phyloP scores from a whole-genome alignment of 2,329 filamentous ascomycete genomes.

The Cladorrhinum sp. region DNA sequence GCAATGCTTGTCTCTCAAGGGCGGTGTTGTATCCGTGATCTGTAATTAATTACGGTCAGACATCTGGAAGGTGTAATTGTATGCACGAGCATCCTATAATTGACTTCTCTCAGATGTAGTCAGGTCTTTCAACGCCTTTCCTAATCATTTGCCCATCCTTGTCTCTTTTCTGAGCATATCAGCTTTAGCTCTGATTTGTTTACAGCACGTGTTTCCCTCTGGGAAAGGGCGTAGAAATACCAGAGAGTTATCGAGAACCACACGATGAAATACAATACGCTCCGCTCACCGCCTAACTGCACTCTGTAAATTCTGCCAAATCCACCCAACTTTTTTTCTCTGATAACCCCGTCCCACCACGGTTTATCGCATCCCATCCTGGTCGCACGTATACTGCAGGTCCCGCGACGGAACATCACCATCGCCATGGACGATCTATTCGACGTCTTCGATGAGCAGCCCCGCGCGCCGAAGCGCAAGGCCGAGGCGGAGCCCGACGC shows the following conservation, averaged over 20 bases:
- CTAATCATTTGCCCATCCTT: too few relatives aligned
- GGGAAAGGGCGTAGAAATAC: too few relatives aligned
- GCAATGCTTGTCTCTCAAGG: slow-evolving; percentile 10
- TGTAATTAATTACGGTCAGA: not conserved
- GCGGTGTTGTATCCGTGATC: not conserved
- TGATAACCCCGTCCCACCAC: not conserved
- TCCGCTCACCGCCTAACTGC: slow-evolving; percentile 5
- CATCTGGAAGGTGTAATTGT: too few relatives aligned
- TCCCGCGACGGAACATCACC: slow-evolving; percentile 17
- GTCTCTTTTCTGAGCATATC: too few relatives aligned
- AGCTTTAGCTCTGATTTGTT: too few relatives aligned
- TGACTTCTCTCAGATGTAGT: too few relatives aligned
- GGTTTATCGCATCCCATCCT: slow-evolving; percentile 1
- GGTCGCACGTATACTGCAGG: not conserved
- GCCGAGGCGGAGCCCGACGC: slow-evolving; percentile 33
- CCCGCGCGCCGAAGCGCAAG: slow-evolving; percentile 27
- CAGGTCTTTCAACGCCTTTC: too few relatives aligned
- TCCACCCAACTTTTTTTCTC: slow-evolving; percentile 14
- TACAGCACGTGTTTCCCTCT: too few relatives aligned
- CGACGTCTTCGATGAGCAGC: slow-evolving; percentile 72
- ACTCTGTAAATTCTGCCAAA: slow-evolving; percentile 16
- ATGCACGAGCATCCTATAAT: too few relatives aligned
- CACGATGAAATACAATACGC: too few relatives aligned
- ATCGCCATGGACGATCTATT: slow-evolving; percentile 72
- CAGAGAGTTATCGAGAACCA: too few relatives aligned